Conservation (phyloP, 108 stramenopile genomes). For the Discostella stelligeroides region DNA sequence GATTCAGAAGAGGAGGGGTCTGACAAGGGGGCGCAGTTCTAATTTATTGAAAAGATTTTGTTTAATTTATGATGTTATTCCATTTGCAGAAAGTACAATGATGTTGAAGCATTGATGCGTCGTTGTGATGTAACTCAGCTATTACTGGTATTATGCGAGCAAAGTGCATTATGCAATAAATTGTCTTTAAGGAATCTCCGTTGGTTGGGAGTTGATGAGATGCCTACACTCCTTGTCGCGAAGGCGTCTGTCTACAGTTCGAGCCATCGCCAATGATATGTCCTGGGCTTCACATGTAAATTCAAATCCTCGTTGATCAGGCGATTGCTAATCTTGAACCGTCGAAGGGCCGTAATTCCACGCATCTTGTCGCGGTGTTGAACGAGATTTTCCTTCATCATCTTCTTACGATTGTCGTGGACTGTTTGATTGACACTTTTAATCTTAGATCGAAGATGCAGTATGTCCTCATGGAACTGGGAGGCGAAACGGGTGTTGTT, state of each 20-base stretch:
- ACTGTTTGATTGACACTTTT: constrained; percentile 52
- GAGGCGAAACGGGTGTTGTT: constrained; percentile 27
- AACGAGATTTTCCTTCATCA: constrained; percentile 50
- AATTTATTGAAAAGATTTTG: too few relatives aligned
- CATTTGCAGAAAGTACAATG: too few relatives aligned
- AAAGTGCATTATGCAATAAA: too few relatives aligned
- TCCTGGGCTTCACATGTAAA: constrained; percentile 39
- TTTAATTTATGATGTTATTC: too few relatives aligned
- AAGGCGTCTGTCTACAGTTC: constrained; percentile 26
- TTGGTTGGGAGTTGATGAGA: neutral
- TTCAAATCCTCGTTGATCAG: constrained; percentile 43
- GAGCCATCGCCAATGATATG: constrained; percentile 33
- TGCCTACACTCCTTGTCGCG: neutral
- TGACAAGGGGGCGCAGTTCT: too few relatives aligned
- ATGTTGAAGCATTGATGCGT: too few relatives aligned
- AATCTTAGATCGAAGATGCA: constrained; percentile 37
- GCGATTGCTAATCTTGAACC: constrained; percentile 45
- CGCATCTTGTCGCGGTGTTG: constrained; percentile 32
- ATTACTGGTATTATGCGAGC: too few relatives aligned
- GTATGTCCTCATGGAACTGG: constrained; percentile 39
- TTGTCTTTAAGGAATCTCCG: too few relatives aligned
- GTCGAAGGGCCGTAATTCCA: constrained; percentile 31
- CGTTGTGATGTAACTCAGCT: too few relatives aligned
- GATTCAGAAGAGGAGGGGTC: too few relatives aligned
- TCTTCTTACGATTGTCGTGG: constrained; percentile 48